Conservation (phyloP, 1,139 yeast species). For the Casaregolazyma lundiana region DNA sequence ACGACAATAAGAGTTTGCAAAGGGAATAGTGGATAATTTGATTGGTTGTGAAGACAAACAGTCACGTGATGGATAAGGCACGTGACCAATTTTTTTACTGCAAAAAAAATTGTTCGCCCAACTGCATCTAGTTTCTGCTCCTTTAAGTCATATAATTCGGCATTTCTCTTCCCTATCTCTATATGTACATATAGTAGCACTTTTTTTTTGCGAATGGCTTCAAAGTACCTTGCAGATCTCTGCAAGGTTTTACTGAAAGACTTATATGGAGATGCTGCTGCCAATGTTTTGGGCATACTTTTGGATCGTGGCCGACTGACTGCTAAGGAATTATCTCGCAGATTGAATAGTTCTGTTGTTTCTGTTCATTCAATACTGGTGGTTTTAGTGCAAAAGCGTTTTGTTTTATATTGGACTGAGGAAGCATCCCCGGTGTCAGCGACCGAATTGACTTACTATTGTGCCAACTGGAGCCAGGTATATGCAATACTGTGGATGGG, state of each 20-base stretch:
- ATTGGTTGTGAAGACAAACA: constrained; percentile 3
- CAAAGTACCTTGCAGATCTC: constrained; percentile 34
- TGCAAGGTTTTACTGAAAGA: constrained; percentile 33
- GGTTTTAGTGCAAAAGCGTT: constrained; percentile 38
- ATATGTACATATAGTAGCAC: neutral
- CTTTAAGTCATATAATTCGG: neutral
- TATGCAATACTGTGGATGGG: constrained; percentile 69
- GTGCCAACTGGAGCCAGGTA: constrained; percentile 61
- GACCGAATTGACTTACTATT: constrained; percentile 43
- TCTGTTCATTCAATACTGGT: constrained; percentile 37
- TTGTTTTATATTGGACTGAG: constrained; percentile 39
- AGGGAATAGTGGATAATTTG: constrained; percentile 6
- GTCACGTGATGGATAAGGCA: neutral
- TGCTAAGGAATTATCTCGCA: constrained; percentile 29
- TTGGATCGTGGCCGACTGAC: constrained; percentile 35
- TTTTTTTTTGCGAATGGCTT: constrained; percentile 23
- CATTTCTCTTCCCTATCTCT: neutral
- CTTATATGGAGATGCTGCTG: constrained; percentile 36
- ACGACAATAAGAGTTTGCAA: constrained; percentile 1
- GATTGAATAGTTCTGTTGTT: constrained; percentile 28
- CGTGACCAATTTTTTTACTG: neutral
- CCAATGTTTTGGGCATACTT: constrained; percentile 32
- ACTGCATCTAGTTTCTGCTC: neutral
- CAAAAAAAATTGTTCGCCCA: neutral
- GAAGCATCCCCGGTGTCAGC: constrained; percentile 31